Conservation (phyloP, 768 basidiomycete genomes). For the Coprinopsis sp. region DNA sequence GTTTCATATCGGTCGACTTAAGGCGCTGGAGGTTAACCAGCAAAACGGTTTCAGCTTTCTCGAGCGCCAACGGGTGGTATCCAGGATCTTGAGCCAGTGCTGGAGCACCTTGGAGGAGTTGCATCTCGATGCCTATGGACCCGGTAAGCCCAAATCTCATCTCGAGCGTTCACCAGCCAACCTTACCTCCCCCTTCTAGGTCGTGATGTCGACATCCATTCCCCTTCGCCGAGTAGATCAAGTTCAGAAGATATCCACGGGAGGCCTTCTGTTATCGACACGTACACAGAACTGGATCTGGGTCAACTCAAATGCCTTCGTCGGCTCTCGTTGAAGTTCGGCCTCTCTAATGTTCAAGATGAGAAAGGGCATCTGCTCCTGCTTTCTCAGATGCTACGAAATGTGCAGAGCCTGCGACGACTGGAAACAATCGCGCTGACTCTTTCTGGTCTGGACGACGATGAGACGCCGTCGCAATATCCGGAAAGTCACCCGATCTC, state of each 20-base stretch:
- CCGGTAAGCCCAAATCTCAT: not conserved
- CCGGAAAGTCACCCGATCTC: no score
- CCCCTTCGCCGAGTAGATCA: not conserved
- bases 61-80: not conserved
- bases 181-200: not conserved
- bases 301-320: slow-evolving; percentile 1
- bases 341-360: slow-evolving; percentile 1
- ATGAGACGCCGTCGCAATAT: no score
- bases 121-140: slow-evolving; percentile 2
- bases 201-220: not conserved
- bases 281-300: slow-evolving; percentile 3
- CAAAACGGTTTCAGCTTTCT: not conserved
- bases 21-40: not conserved
- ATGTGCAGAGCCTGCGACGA: not conserved
- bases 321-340: slow-evolving; percentile 1
- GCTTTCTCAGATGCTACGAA: slow-evolving; percentile 1
- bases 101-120: slow-evolving; percentile 3
- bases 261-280: not conserved
- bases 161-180: not conserved
- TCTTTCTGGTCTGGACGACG: no score
- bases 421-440: not conserved
- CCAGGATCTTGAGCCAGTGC: not conserved
- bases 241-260: not conserved
- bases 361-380: slow-evolving; percentile 1
- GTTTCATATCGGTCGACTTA: slow-evolving; percentile 1